phyloP scores from a whole-genome alignment of 768 basidiomycete species.

The Suillus subaureus region DNA sequence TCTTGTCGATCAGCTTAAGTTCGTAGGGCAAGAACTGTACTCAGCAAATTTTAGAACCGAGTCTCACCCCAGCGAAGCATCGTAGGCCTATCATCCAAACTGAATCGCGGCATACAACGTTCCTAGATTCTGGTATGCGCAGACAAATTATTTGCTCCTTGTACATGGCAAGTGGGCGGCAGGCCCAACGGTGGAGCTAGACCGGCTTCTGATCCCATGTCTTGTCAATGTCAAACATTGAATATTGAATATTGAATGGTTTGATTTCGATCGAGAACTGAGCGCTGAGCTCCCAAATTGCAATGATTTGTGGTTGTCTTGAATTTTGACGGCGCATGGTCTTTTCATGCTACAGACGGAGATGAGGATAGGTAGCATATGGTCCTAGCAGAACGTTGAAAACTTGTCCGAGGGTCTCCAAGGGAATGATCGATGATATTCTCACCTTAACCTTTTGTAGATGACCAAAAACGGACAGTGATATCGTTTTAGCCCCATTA shows the following conservation, averaged over 20 bases:
- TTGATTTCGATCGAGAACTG: constrained; percentile 2
- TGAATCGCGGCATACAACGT: background rate
- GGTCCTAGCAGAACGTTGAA: constrained; percentile 1
- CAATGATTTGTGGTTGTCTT: background rate
- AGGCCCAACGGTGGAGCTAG: background rate
- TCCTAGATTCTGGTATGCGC: background rate
- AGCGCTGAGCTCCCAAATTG: background rate
- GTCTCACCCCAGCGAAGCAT: background rate
- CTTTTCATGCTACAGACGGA: background rate
- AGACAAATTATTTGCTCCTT: background rate
- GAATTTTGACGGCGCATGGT: background rate
- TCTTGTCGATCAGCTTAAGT: background rate
- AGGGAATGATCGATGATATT: background rate
- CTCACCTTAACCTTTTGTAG: background rate
- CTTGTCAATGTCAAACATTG: background rate
- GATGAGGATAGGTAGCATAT: background rate
- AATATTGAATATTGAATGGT: background rate
- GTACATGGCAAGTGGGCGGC: background rate
- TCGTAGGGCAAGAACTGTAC: background rate
- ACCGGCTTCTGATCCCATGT: background rate
- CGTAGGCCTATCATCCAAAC: background rate
- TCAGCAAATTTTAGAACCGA: background rate
- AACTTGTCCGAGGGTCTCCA: background rate
- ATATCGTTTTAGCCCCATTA: background rate
- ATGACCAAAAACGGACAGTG: background rate